Conservation (phyloP, 345 rosid genomes). For the Arabidopsis thaliana region TAIR10.1 NC_003075.7:5497001-5497500, state of each 20-base stretch:
- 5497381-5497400: neutral
- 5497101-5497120: neutral
- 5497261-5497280: neutral
- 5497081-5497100: neutral
- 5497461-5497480: neutral
- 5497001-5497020: neutral
- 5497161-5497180: neutral
- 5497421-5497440: neutral
- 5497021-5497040: neutral
- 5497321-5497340: neutral
- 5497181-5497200: neutral
- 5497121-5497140: neutral
- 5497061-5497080: slow-evolving; percentile 4
- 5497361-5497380: neutral
- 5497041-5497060: neutral
- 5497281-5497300: neutral
- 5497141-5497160: neutral
- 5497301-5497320: neutral
- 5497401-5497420: neutral
- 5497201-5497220: neutral
- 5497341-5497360: neutral
- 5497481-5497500: neutral
- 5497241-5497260: neutral
- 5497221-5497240: neutral
- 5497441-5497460: neutral